Conservation (phyloP, 2,329 filamentous ascomycete genomes). For the Zelopaecilomyces penicillatus region DNA sequence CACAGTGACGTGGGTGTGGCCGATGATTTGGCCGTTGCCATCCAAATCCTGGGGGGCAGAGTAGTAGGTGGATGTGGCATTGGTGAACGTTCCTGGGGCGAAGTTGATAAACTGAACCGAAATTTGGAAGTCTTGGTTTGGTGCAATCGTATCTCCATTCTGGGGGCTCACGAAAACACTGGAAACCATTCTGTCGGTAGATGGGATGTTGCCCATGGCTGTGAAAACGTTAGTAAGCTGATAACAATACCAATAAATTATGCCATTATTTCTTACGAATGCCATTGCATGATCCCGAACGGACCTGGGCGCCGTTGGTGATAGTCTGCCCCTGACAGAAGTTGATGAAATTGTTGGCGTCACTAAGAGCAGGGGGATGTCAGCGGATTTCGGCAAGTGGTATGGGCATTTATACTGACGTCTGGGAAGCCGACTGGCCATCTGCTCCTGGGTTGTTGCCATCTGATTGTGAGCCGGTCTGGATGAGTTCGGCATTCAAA, state of each 20-base stretch:
- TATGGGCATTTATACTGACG: conserved; percentile 31
- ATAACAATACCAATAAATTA: neutral
- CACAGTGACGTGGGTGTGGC: conserved; percentile 52
- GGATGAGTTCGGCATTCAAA: conserved; percentile 36
- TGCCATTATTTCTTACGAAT: conserved; percentile 39
- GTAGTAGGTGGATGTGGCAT: conserved; percentile 53
- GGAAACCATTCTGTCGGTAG: conserved; percentile 48
- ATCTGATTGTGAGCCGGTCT: conserved; percentile 40
- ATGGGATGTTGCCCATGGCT: conserved; percentile 54
- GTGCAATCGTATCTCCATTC: conserved; percentile 39
- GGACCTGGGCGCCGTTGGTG: conserved; percentile 53
- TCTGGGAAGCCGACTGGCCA: conserved; percentile 44
- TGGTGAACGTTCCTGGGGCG: conserved; percentile 51
- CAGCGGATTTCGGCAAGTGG: neutral
- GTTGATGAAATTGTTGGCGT: conserved; percentile 55
- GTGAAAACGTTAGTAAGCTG: neutral
- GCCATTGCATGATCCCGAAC: conserved; percentile 54
- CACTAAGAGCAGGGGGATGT: conserved; percentile 28
- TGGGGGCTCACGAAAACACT: conserved; percentile 45
- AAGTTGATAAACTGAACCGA: conserved; percentile 46
- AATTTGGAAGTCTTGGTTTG: conserved; percentile 44
- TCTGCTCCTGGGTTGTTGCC: conserved; percentile 36
- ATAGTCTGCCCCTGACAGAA: conserved; percentile 46
- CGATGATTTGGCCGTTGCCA: conserved; percentile 41
- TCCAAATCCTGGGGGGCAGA: conserved; percentile 48